Base-by-base conservation (phyloP, 2,329 filamentous ascomycete genomes). In the Pseudogymnoascus sp. region DNA sequence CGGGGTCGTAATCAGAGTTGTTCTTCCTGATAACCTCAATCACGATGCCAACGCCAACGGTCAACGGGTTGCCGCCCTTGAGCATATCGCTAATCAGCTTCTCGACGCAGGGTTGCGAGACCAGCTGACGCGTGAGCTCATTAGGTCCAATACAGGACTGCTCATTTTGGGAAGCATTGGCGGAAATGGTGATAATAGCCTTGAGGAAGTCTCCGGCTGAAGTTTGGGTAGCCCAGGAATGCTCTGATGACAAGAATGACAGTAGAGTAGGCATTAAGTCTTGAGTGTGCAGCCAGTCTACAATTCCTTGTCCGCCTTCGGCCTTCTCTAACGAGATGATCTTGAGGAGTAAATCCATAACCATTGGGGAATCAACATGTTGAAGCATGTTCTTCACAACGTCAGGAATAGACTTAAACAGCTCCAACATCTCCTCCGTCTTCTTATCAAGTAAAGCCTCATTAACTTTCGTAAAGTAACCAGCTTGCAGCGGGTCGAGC, bases 1-100 rank as follows among this genome's bases (percentile, higher is more conserved):
- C 94, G 0, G 94, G 88, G 69, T 99, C 94, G 73, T 99, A 99
- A 75, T 99, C 94, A 0, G 94, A 97, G 74, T 99, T 99, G 76
- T 99, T 99, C 78, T 99, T 99, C 64, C 94, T 85, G 72, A 99
- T 99, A 52, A 99, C 94, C 76, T 99, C 94, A 66, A 99, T 99
- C 35, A 99, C 85, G 70, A 97, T 97, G 18, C 94, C 94, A 9
- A 99, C 94, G 59, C 94, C 94, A 13, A 97, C 95, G 0, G 93
- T 97, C 63, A 99, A 77, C 5, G 94, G 89, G 70, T 99, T 97
- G 27, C 94, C 94, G 39, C 94, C 94, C 60, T 87, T 83, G 12
- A 97, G 83, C 94, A 99, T 99, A 69, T 93, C 90, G 12, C 83
- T 79, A 64, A 97, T 90, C n/a, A 99, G 82, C 64, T 86, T 86